These are phyloP conservation scores for Amniculicola lignicola DNA, from an alignment of 495 filamentous ascomycete species.

Conservation along the genomic window DNA sequence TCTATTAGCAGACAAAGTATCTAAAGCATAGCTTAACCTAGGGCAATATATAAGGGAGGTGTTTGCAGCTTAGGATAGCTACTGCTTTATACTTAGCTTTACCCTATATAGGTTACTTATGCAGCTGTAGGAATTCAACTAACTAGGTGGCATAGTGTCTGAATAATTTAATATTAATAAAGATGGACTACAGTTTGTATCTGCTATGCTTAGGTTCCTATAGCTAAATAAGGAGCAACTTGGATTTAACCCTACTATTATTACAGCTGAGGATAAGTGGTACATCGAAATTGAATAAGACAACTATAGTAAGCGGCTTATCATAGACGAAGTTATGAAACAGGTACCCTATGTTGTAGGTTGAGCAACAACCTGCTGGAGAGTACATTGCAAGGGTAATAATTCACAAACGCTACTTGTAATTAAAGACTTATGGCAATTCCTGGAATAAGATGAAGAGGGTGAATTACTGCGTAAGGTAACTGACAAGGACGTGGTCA, in stretches of 20 bases:
- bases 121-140: slow-evolving; percentile 41
- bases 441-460: slow-evolving; percentile 47
- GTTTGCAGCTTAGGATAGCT: slow-evolving; percentile 12
- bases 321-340: slow-evolving; percentile 47
- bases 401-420: slow-evolving; percentile 40
- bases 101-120: slow-evolving; percentile 23
- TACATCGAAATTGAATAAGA: slow-evolving; percentile 45
- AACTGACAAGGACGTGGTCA: slow-evolving; percentile 40
- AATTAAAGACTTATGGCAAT: slow-evolving; percentile 53
- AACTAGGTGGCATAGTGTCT: too few species aligned
- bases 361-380: slow-evolving; percentile 49
- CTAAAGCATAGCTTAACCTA: too few species aligned
- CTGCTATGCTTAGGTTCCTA: slow-evolving; percentile 48
- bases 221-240: slow-evolving; percentile 48
- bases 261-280: slow-evolving; percentile 40
- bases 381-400: slow-evolving; percentile 44
- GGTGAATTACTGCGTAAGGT: slow-evolving; percentile 44
- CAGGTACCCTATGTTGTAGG: slow-evolving; percentile 42
- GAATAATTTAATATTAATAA: too few species aligned
- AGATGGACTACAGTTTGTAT: slow-evolving; percentile 48
- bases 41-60: slow-evolving; percentile 26
- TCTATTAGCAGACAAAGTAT: too few species aligned
- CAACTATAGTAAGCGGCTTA: slow-evolving; percentile 42
- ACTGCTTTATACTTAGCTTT: slow-evolving; percentile 26
- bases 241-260: too few species aligned